Percentiles rank a stretch among this genome's conserved stretches.
These are phyloP conservation scores for Stenogyne calaminthoides DNA, from an alignment of 305 asterid genomes.

Conservation along the genomic window DNA sequence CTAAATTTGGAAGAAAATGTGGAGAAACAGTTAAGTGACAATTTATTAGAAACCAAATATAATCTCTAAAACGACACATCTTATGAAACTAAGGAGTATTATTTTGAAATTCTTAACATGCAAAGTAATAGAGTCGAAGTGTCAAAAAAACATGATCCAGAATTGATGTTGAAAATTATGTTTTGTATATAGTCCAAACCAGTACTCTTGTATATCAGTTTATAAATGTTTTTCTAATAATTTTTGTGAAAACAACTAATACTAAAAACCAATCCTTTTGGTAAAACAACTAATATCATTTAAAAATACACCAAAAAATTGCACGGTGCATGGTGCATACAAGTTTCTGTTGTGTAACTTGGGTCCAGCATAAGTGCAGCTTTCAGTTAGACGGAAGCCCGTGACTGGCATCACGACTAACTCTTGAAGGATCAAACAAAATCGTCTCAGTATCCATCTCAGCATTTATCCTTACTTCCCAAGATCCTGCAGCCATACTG, in stretches of 20 bases:
- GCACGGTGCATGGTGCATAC: too few species aligned
- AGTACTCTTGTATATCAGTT: background rate
- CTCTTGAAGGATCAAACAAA: constrained; percentile 77
- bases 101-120: background rate
- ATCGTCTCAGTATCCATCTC: constrained; percentile 68
- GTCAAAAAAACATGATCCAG: background rate
- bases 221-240: too few species aligned
- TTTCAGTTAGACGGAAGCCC: constrained; percentile 83
- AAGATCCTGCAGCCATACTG: constrained; percentile 78
- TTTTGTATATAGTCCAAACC: background rate
- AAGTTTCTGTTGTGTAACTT: background rate
- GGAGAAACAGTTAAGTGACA: too few species aligned
- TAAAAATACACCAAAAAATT: background rate
- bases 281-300: background rate
- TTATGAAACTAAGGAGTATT: background rate
- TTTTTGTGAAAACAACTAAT: too few species aligned
- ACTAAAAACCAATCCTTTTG: background rate
- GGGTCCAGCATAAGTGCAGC: constrained; percentile 40
- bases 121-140: background rate
- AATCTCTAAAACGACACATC: too few species aligned
- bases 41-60: too few species aligned
- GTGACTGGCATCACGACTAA: constrained; percentile 76
- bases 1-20: too few species aligned
- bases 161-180: background rate
- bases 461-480: constrained; percentile 64